Evolutionary conservation across 2,329 filamentous ascomycete genomes (phyloP).

Genomic region (Calonectria pseudoturangicola): DNA sequence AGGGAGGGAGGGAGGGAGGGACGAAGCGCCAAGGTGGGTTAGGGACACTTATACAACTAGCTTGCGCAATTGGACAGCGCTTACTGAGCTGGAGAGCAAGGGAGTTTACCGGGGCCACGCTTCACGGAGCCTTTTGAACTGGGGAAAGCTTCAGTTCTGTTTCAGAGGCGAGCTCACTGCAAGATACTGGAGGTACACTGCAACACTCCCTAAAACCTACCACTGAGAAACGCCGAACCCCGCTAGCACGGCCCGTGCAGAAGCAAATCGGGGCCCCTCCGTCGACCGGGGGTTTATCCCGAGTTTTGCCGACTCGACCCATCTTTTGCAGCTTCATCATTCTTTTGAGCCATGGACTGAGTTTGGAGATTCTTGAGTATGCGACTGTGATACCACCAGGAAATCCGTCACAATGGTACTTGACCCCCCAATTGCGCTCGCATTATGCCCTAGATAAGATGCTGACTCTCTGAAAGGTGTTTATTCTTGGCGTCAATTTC

Average conservation of each 20-base stretch:
- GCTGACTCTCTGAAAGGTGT: constrained; percentile 73
- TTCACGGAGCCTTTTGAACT: not conserved
- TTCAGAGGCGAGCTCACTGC: constrained; percentile 47
- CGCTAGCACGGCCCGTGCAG: constrained; percentile 1
- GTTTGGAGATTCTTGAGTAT: constrained; percentile 47
- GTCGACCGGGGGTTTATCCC: constrained; percentile 49
- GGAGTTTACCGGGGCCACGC: constrained; percentile 15
- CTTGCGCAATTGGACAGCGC: constrained; percentile 48
- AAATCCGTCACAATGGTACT: constrained; percentile 52
- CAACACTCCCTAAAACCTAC: constrained; percentile 25
- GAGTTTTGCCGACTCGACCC: constrained; percentile 52
- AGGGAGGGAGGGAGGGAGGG: constrained; percentile 37
- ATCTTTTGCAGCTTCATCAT: constrained; percentile 46
- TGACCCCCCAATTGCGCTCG: constrained; percentile 17
- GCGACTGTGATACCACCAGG: constrained; percentile 47
- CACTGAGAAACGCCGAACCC: no score
- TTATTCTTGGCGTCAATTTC: constrained; percentile 92
- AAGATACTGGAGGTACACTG: constrained; percentile 31
- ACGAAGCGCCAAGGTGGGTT: constrained; percentile 43
- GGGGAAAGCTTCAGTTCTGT: constrained; percentile 51
- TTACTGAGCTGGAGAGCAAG: constrained; percentile 41
- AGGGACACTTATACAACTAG: constrained; percentile 54
- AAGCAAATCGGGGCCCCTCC: constrained; percentile 10
- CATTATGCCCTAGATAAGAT: not conserved
- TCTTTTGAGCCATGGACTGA: constrained; percentile 33